Base-by-base conservation (phyloP, 2,329 filamentous ascomycete genomes). In the Ceratocystis destructans region DNA sequence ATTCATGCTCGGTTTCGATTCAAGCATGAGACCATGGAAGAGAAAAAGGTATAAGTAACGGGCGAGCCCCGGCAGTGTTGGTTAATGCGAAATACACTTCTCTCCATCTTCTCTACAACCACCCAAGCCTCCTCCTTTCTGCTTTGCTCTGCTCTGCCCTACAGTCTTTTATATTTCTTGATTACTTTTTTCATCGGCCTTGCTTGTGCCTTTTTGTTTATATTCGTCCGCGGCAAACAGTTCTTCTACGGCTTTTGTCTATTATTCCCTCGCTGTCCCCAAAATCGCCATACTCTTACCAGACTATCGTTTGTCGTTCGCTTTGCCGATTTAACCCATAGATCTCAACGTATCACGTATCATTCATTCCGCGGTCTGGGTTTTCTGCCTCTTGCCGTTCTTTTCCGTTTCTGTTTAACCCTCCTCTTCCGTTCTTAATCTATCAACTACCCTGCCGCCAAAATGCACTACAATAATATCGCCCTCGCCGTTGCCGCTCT, bases 391-490 rank as follows among this genome's bases (percentile, higher is more conserved):
- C 20, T 61, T 61, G 22, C 45, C 41, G 41, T 59, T 22, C 59
- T 64, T 15, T 50, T 61, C 25, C n/a, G 6, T 1, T 31, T 59
- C 28, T 25, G 28, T 22, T 22, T 31, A 2, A n/a, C 59, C 22
- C 37, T 62, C 57, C 8, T 20, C 44, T 62, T 46, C 53, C 44
- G 28, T 63, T 50, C 46, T 59, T n/a, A 5, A 41, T 41, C 37
- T 12, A 41, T 41, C 37, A 10, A 41, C 37, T 41, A 41, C 37
- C 57, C 62, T 2, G 15, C 15, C 33, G n/a, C 20, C 33, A 62
- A 28, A 61, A 69, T 69, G 67, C 63, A 81, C 69, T 74, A 76
- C 74, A 82, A 79, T 73, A 63, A 78, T 63, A 67, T 81, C 67
- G 75, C 77, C 64, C 71, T 76, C 68, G 69, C 67, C 48, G 41